Evolutionary conservation across 176 grass and related monocot genomes (phyloP).

Genomic region (Lolium multiflorum): DNA sequence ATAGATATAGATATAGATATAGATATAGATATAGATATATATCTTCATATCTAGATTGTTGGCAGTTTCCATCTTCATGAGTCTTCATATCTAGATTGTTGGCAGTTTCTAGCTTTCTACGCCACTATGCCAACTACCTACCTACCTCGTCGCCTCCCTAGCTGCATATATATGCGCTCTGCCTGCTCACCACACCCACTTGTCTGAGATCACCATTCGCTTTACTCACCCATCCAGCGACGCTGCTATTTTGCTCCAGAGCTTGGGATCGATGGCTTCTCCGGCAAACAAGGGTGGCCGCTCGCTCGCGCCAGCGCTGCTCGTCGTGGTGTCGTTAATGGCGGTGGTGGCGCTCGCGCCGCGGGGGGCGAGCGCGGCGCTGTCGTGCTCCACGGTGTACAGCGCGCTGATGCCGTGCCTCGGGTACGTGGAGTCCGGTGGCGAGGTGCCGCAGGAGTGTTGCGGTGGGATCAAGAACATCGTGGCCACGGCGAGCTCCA

Average conservation of each 20-base stretch:
- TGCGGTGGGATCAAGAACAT: slow-evolving; percentile 51
- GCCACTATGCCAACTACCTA: neutral
- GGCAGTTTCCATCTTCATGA: no score
- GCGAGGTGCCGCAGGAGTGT: slow-evolving; percentile 45
- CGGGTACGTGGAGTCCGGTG: slow-evolving; percentile 57
- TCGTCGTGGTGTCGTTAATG: slow-evolving; percentile 13
- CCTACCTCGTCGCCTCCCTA: neutral
- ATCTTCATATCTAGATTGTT: no score
- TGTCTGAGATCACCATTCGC: neutral
- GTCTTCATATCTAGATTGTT: no score
- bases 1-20: no score
- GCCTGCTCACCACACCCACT: neutral
- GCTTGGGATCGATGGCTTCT: neutral
- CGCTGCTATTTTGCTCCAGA: no score
- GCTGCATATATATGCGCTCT: neutral
- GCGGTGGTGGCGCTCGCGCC: neutral
- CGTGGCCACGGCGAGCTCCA: slow-evolving; percentile 34
- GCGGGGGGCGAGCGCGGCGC: neutral
- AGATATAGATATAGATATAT: no score
- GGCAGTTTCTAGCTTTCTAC: no score
- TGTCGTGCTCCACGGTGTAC: slow-evolving; percentile 64
- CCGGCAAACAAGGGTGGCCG: neutral
- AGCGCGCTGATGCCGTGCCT: slow-evolving; percentile 61
- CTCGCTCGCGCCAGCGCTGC: neutral
- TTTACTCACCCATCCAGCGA: neutral